A percentile compares a stretch with the other conserved stretches of the same genome.
Conservation (phyloP, 2,329 filamentous ascomycete species). For the Chaetomium sp. region DNA sequence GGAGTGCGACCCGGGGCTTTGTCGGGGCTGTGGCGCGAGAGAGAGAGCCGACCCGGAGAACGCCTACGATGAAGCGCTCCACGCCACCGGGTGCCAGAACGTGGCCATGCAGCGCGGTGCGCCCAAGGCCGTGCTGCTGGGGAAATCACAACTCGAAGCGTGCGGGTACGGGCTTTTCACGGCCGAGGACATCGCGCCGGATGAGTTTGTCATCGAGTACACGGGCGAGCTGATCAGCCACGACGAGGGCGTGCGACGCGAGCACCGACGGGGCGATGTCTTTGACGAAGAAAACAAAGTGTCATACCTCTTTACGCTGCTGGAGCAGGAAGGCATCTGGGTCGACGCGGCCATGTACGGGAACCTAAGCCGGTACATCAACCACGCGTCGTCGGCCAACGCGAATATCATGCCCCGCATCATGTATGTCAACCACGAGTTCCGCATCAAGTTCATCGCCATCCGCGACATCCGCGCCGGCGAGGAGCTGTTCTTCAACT, state of each 20-base stretch:
- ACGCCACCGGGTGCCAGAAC: slow-evolving; percentile 61
- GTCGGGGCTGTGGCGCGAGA: slow-evolving; percentile 60
- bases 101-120: slow-evolving; percentile 63
- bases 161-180: slow-evolving; percentile 72
- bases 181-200: slow-evolving; percentile 57
- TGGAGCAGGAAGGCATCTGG: slow-evolving; percentile 56
- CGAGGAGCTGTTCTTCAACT: slow-evolving; percentile 77
- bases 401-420: slow-evolving; percentile 61
- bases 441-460: slow-evolving; percentile 69
- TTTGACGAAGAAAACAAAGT: slow-evolving; percentile 57
- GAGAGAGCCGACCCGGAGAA: slow-evolving; percentile 65
- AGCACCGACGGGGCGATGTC: slow-evolving; percentile 52
- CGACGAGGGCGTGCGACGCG: slow-evolving; percentile 62
- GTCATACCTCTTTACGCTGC: slow-evolving; percentile 57
- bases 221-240: slow-evolving; percentile 69
- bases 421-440: slow-evolving; percentile 66
- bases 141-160: slow-evolving; percentile 59
- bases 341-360: slow-evolving; percentile 72
- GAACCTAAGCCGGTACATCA: slow-evolving; percentile 78
- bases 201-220: slow-evolving; percentile 77
- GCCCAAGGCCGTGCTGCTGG: slow-evolving; percentile 60
- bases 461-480: slow-evolving; percentile 60
- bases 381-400: slow-evolving; percentile 60
- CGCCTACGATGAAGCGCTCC: slow-evolving; percentile 50
- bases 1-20: slow-evolving; percentile 75